Base-by-base conservation (phyloP, 164 flowering plant species). In the Saururus chinensis region DNA sequence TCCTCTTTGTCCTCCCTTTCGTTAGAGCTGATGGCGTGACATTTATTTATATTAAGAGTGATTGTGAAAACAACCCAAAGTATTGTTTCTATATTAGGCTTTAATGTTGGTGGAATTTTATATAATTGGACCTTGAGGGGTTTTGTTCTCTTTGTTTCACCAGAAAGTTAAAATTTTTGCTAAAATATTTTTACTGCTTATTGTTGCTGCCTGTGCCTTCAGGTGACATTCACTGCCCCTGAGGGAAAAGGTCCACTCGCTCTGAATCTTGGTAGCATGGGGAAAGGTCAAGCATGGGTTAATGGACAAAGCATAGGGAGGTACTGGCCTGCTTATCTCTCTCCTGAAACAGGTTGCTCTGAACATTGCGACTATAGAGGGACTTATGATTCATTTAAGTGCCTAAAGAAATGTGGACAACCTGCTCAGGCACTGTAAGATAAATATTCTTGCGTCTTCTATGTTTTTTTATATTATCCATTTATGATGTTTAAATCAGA, bases 251-350 rank as follows among this genome's bases (percentile, higher is more conserved):
- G 73, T 19, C 87, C 90, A 7, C 51, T 85, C 57, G 74, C 82
- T 19, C 60, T 85, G 60, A 64, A 83, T 59, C 79, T 85, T 24
- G 56, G 74, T 19, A 77, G 87, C 74, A 85, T 85, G 90, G 86
- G 87, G 9, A 85, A 85, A 65, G 87, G 90, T 63, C 80, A 83
- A 66, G 88, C 79, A 66, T 85, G 88, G 92, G 73, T 85, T n/a
- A 85, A 83, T 63, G 88, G 92, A 41, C 76, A 76, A 48, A 67
- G 85, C 71, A 79, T 83, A 37, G 92, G 92, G 26, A 71, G 92
- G 21, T 82, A 85, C 53, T 85, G 88, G 92, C 63, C 82, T 26
- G 70, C 80, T 17, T 78, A 81, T 72, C 77, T 71, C 45, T 70
- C 87, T 17, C 79, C 82, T 59, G 66, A 76, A 55, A 73, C 72